phyloP scores from a whole-genome alignment of 2,329 filamentous ascomycete species.

The Penicillium sp. region DNA sequence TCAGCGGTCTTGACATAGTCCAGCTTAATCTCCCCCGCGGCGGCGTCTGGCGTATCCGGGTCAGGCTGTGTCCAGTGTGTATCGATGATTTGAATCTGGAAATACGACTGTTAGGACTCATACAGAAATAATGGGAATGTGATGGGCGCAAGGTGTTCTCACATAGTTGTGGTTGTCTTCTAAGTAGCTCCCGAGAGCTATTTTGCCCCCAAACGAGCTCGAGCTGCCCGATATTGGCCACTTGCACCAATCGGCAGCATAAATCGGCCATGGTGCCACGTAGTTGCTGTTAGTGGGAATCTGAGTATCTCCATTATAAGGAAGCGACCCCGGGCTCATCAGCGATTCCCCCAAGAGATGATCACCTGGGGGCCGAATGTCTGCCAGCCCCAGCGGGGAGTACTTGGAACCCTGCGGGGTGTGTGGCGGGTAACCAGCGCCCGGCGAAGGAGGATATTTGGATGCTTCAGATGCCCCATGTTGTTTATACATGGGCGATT shows the following conservation, averaged over 20 bases:
- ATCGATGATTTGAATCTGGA: slow-evolving; percentile 93
- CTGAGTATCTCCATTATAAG: slow-evolving; percentile 68
- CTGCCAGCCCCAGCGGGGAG: slow-evolving; percentile 85
- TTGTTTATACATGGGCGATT: slow-evolving; percentile 60
- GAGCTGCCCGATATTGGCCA: slow-evolving; percentile 74
- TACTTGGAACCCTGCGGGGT: slow-evolving; percentile 67
- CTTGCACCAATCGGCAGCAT: slow-evolving; percentile 99
- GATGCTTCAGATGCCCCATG: slow-evolving; percentile 64
- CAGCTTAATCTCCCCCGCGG: slow-evolving; percentile 64
- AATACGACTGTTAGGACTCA: slow-evolving; percentile 17
- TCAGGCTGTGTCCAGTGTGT: slow-evolving; percentile 73
- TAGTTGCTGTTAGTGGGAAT: slow-evolving; percentile 83
- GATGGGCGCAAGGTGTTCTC: slow-evolving; percentile 31
- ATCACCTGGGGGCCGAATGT: slow-evolving; percentile 85
- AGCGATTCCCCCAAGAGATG: slow-evolving; percentile 74
- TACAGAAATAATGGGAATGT: not conserved
- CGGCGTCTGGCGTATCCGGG: slow-evolving; percentile 68
- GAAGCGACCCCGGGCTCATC: slow-evolving; percentile 58
- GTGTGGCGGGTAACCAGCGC: slow-evolving; percentile 50
- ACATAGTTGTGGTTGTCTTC: slow-evolving; percentile 99
- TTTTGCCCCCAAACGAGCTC: slow-evolving; percentile 74
- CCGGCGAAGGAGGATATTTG: slow-evolving; percentile 60
- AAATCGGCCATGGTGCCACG: slow-evolving; percentile 89
- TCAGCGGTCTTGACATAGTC: slow-evolving; percentile 94
- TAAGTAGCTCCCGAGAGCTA: slow-evolving; percentile 92